Base-by-base conservation (phyloP, 805 yeast genomes). In the Priceomyces melissophilus region DNA sequence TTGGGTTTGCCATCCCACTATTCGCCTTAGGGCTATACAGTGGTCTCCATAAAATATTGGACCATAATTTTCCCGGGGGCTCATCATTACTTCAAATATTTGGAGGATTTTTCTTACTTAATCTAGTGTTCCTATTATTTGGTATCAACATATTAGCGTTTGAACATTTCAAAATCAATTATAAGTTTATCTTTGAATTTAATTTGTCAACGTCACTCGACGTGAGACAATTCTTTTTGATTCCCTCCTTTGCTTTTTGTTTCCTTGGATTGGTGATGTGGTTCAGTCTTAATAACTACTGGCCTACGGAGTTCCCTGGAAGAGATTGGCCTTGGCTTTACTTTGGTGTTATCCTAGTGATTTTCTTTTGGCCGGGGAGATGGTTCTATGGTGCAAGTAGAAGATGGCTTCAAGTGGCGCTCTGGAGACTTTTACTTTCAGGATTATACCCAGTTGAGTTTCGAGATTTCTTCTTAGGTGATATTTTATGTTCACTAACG, bases 361-460 rank as follows among this genome's bases (percentile, higher is more conserved):
- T 80, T 0, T 57, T 86, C 12, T 57, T 83, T 13, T 68, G 82
- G 61, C 96, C 96, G 0, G 68, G 81, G 8, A 69, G 73, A 37
- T 67, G 75, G 2, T 61, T 81, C 32, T 81, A 69, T 52, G 71
- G 76, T 29, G 63, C 76, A n/a, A 74, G 95, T 8, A 73, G 97
- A 49, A 72, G 72, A 43, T 93, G 97, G 97, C 53, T 91, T 2
- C 67, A 83, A 13, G 63, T 81, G 10, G 81, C 95, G 0, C 41
- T 82, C 1, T 77, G 90, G 73, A 72, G 99, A 54, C 65, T 93
- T 37, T 26, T 83, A 0, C 69, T 86, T 8, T 84, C 96, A 1
- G 98, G 98, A 0, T 69, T 89, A 32, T 93, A 84, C 54, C 96
- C 98, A 0, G 97, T 93, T 40, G 98, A 91, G 63, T 93, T 93